phyloP scores from a whole-genome alignment of 2,329 filamentous ascomycete species.

The Pestalotiopsis sp. region DNA sequence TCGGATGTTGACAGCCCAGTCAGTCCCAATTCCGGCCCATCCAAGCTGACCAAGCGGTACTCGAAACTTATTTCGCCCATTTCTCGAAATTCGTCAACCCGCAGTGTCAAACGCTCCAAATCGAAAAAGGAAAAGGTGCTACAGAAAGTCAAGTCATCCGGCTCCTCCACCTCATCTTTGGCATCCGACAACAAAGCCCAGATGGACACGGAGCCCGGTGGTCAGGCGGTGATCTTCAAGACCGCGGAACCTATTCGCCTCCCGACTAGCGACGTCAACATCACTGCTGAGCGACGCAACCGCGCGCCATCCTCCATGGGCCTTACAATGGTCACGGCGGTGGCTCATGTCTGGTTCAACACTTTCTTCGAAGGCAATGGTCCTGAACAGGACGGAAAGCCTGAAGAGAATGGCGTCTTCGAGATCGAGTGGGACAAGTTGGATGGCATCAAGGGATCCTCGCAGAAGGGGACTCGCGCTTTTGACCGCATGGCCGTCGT shows the following conservation, averaged over 20 bases:
- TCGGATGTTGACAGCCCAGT: conserved; percentile 10
- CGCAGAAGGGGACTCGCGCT: conserved; percentile 77
- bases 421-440: conserved; percentile 67
- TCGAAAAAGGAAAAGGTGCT: conserved; percentile 15
- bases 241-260: conserved; percentile 71
- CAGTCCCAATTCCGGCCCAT: neutral
- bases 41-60: conserved; percentile 2
- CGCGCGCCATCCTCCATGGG: conserved; percentile 76
- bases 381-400: conserved; percentile 66
- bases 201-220: conserved; percentile 55
- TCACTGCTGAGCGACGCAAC: conserved; percentile 86
- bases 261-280: conserved; percentile 84
- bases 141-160: conserved; percentile 3
- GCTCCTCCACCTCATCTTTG: conserved; percentile 21
- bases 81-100: neutral
- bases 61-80: conserved; percentile 12
- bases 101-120: conserved; percentile 13
- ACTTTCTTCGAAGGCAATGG: conserved; percentile 85
- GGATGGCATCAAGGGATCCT: conserved; percentile 93
- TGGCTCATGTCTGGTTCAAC: conserved; percentile 98
- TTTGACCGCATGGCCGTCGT: conserved; percentile 84
- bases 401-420: conserved; percentile 68
- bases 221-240: conserved; percentile 77
- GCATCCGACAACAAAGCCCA: conserved; percentile 21
- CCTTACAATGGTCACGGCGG: conserved; percentile 86